Conservation (phyloP, 192 early-diverging fungal species). For the Coemansia umbellata region DNA sequence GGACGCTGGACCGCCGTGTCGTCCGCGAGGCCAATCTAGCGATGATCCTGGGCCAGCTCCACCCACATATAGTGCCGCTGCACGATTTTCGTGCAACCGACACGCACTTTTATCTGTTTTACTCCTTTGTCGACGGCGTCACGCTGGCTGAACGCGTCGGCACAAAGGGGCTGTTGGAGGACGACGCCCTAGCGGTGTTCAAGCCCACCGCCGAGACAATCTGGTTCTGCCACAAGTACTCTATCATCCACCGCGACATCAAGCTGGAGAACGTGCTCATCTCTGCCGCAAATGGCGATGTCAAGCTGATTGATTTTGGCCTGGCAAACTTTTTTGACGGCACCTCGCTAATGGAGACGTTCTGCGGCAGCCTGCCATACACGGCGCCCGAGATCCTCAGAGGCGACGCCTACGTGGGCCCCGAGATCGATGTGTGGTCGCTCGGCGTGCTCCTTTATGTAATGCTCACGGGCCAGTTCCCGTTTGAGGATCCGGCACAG, state of each 20-base stretch:
- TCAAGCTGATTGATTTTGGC: conserved; percentile 93
- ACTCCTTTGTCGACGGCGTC: conserved; percentile 41
- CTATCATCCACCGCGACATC: conserved; percentile 83
- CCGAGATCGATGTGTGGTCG: conserved; percentile 96
- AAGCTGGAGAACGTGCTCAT: conserved; percentile 87
- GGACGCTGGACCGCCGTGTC: conserved; percentile 49
- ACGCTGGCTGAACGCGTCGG: conserved; percentile 49
- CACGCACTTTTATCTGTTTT: conserved; percentile 53
- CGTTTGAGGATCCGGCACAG: conserved; percentile 54
- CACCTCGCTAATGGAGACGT: conserved; percentile 66
- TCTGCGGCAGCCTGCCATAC: conserved; percentile 92
- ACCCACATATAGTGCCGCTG: conserved; percentile 50
- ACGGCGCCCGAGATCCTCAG: conserved; percentile 88
- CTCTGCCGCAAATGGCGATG: conserved; percentile 53
- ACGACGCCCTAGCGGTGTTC: conserved; percentile 31
- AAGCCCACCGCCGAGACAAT: conserved; percentile 44
- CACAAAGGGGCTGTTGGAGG: conserved; percentile 25
- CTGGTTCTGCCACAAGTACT: conserved; percentile 58
- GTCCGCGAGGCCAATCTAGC: conserved; percentile 51
- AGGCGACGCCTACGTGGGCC: conserved; percentile 85
- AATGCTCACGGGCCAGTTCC: conserved; percentile 70
- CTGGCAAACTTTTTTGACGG: conserved; percentile 77
- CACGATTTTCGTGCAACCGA: conserved; percentile 50
- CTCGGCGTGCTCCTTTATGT: conserved; percentile 88
- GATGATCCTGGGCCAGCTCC: conserved; percentile 43